A percentile compares a stretch with the other conserved stretches of the same genome.
Conservation (phyloP, 805 yeast genomes). For the Wickerhamiella siamensis region DNA sequence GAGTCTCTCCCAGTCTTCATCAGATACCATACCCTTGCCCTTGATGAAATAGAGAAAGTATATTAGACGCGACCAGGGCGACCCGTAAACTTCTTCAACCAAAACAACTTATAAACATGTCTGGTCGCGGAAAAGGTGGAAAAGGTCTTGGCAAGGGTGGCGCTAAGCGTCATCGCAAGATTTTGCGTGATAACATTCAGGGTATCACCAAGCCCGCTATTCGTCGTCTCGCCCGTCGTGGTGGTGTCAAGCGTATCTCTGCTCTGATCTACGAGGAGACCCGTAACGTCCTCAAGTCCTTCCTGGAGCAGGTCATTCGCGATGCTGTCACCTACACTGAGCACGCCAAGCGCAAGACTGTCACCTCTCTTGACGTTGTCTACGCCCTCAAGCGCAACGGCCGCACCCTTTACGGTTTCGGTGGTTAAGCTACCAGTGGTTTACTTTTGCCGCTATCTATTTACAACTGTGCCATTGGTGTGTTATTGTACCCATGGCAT, state of each 20-base stretch:
- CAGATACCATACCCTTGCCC: neutral
- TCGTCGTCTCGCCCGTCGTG: slow-evolving; percentile 99
- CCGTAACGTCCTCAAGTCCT: slow-evolving; percentile 89
- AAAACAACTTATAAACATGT: slow-evolving; percentile 36
- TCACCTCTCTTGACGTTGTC: slow-evolving; percentile 95
- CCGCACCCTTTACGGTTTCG: slow-evolving; percentile 99
- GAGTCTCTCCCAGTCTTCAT: neutral
- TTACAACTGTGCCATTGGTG: no score
- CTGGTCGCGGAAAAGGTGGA: slow-evolving; percentile 99
- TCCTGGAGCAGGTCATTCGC: slow-evolving; percentile 94
- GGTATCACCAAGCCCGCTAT: slow-evolving; percentile 99
- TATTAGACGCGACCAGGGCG: neutral
- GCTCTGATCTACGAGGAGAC: slow-evolving; percentile 98
- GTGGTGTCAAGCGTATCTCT: slow-evolving; percentile 99
- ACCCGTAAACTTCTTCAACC: neutral
- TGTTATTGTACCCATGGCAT: no score
- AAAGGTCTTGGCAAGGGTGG: slow-evolving; percentile 99
- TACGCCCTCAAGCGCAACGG: slow-evolving; percentile 99
- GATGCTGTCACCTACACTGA: slow-evolving; percentile 99
- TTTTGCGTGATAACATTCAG: slow-evolving; percentile 97
- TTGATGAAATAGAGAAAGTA: neutral
- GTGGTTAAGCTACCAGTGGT: slow-evolving; percentile 52
- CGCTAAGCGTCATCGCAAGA: slow-evolving; percentile 99
- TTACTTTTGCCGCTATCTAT: neutral
- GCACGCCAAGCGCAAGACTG: slow-evolving; percentile 99